Conservation (phyloP, 257 asterid genomes). For the Ocimum tenuiflorum region DNA sequence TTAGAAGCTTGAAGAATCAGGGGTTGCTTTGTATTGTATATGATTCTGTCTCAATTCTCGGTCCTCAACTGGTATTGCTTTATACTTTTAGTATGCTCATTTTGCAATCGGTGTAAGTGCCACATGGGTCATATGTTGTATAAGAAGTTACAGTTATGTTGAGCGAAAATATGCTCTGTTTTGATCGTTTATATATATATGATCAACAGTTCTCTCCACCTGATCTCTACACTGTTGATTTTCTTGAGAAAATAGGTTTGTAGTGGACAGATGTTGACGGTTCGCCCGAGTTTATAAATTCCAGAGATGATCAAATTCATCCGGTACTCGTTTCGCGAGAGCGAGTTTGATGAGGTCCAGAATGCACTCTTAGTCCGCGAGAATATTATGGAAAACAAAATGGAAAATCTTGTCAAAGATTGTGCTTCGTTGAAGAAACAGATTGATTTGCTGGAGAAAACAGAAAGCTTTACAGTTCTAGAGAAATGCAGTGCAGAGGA, state of each 20-base stretch:
- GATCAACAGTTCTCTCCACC: too few relatives aligned
- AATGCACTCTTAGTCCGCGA: slow-evolving; percentile 24
- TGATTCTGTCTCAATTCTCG: too few relatives aligned
- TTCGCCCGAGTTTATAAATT: slow-evolving; percentile 13
- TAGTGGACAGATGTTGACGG: background rate
- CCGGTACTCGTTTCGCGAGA: slow-evolving; percentile 16
- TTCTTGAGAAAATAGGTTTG: background rate
- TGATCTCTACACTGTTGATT: background rate
- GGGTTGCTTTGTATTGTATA: too few relatives aligned
- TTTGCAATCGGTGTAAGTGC: too few relatives aligned
- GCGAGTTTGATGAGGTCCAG: slow-evolving; percentile 25
- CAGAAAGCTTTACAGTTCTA: background rate
- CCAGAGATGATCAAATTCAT: slow-evolving; percentile 22
- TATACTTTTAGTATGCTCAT: too few relatives aligned
- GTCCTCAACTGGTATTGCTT: too few relatives aligned
- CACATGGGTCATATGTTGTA: too few relatives aligned
- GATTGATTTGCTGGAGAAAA: slow-evolving; percentile 9
- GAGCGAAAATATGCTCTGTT: too few relatives aligned
- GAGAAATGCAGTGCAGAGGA: background rate
- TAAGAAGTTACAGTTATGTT: too few relatives aligned
- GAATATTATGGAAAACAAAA: slow-evolving; percentile 15
- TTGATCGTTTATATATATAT: background rate
- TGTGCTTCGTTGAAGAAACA: slow-evolving; percentile 9
- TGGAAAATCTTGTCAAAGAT: slow-evolving; percentile 18
- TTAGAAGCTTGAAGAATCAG: too few relatives aligned